Evolutionary conservation across 805 yeast species (phyloP).

Genomic region (Saccharomycopsis fodiens): DNA sequence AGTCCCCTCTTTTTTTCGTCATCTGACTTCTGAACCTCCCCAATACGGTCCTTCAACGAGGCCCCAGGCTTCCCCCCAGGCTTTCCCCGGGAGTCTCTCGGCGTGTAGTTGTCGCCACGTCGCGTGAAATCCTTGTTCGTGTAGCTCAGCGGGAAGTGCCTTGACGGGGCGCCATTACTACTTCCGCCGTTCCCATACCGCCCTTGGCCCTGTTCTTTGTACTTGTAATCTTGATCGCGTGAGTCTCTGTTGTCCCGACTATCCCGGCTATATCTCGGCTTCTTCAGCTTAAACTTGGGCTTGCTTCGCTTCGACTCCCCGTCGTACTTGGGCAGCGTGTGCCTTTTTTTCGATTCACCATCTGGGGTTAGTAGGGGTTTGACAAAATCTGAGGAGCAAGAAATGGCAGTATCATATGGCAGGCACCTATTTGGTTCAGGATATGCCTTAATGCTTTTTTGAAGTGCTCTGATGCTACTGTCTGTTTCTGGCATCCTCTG

Average conservation of each 20-base stretch:
- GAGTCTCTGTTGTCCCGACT: not conserved
- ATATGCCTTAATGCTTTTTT: no score
- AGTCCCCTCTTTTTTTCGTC: not conserved
- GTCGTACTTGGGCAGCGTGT: not conserved
- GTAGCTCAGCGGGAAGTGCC: constrained; percentile 9
- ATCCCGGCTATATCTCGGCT: not conserved
- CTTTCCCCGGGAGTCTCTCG: not conserved
- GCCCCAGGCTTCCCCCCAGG: not conserved
- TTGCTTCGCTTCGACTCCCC: not conserved
- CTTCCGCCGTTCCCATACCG: constrained; percentile 1
- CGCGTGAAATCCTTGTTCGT: constrained; percentile 1
- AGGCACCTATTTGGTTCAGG: no score
- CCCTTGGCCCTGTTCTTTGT: not conserved
- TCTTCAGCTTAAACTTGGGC: not conserved
- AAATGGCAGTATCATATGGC: no score
- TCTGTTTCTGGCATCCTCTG: no score
- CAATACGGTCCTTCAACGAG: not conserved
- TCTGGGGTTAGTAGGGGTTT: not conserved
- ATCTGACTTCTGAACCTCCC: not conserved
- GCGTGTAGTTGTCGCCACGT: constrained; percentile 5
- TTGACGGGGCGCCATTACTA: not conserved
- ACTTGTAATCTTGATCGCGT: not conserved
- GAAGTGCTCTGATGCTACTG: no score
- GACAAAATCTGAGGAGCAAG: no score
- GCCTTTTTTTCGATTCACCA: not conserved